Conservation (phyloP, 176 grass and related monocot genomes). For the Zoysia japonica region DNA sequence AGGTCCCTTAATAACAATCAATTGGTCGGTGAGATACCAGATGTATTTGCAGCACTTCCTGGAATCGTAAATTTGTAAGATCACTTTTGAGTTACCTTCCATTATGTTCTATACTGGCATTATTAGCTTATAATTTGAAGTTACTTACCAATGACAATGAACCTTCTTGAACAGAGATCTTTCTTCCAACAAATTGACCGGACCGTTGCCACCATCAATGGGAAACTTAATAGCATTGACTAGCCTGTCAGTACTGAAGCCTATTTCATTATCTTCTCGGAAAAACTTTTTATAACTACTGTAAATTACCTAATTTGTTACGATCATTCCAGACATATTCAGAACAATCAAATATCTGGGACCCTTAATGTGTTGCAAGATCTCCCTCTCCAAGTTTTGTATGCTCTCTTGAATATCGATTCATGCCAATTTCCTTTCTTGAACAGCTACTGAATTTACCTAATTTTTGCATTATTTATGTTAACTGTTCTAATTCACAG, state of each 20-base stretch:
- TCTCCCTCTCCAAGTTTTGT: constrained; percentile 94
- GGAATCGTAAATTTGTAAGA: constrained; percentile 84
- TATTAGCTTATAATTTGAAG: constrained; percentile 27
- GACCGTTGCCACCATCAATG: constrained; percentile 76
- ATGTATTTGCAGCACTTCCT: constrained; percentile 70
- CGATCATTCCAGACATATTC: constrained; percentile 63
- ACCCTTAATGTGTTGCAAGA: constrained; percentile 83
- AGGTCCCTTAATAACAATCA: constrained; percentile 83
- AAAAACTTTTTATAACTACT: constrained; percentile 18
- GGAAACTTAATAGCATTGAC: constrained; percentile 75
- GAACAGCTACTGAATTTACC: constrained; percentile 1
- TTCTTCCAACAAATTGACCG: constrained; percentile 84
- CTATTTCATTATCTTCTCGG: constrained; percentile 9
- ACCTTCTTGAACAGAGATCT: constrained; percentile 71
- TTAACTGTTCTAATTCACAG: constrained; percentile 52
- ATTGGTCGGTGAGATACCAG: constrained; percentile 77
- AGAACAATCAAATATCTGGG: constrained; percentile 83
- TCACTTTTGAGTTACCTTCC: constrained; percentile 10
- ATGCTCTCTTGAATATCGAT: constrained; percentile 28
- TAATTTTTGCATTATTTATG: not conserved
- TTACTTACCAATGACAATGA: constrained; percentile 31
- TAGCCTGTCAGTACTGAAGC: constrained; percentile 74
- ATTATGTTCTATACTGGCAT: constrained; percentile 10
- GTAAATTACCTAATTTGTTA: constrained; percentile 27
- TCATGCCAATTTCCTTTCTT: constrained; percentile 34